Evolutionary conservation across 176 grass and related monocot species (phyloP), one percentile per base, ranked within the genome.

Genomic region (Echinochloa phyllopogon): DNA sequence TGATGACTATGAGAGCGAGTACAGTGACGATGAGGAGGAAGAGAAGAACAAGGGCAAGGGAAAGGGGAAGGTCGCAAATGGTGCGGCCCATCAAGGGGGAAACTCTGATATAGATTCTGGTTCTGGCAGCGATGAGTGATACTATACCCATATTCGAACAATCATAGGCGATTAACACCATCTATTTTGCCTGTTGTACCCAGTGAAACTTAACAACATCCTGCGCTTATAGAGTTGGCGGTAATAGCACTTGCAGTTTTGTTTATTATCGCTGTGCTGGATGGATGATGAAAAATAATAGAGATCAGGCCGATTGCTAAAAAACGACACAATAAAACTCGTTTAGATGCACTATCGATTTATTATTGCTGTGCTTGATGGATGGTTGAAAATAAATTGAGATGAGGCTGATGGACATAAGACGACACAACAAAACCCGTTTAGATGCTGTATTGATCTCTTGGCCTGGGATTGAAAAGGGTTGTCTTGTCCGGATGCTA

Each of bases 1-100:
- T 0, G 91, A 99, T n/a, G 94, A 99, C 81, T 99, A 94, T 10
- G 96, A 99, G 90, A 99, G 96, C 0, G 96, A 99, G 90, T 99
- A 99, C 78, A 96, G 96, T 53, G 94, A 96, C 10, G 96, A 99
- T 0, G 93, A 92, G 61, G 93, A 99, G 50, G 88, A 96, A 4
- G 96, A 89, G 17, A 94, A 94, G 78, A 91, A 82, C 36, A 94
- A 94, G 77, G 87, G 80, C 11, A 92, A 94, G 69, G 85, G 85
- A 3, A 92, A 95, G 77, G 78, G 87, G 1, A 99, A 96, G 78
- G 55, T 64, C 41, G 80, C 82, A 25, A 98, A 94, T 12, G 92
- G 92, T 70, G 69, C 48, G 29, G 75, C 80, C 11, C 85, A 84
- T 53, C 69, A 76, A 62, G 83, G 76, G 63, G 61, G 61, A 25